phyloP scores from a whole-genome alignment of 2,329 filamentous ascomycete genomes.

The Alternaria burnsii region DNA sequence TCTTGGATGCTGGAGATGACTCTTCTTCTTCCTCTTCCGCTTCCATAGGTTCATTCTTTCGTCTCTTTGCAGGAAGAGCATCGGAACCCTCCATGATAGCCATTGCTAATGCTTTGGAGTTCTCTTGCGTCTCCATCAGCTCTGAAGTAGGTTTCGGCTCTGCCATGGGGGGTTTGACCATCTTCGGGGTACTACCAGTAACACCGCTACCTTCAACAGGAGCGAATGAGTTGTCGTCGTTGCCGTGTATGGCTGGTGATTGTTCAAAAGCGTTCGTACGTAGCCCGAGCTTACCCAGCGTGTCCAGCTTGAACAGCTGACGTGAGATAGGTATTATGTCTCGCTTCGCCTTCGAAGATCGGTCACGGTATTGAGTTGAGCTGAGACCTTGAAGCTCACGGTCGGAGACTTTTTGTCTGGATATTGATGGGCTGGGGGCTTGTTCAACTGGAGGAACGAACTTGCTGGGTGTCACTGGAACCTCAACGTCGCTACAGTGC shows the following conservation, averaged over 20 bases:
- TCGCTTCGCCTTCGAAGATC: not conserved
- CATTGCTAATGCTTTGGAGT: not conserved
- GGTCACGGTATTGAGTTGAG: not conserved
- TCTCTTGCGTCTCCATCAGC: not conserved
- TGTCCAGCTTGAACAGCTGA: not conserved
- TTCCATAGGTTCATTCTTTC: not conserved
- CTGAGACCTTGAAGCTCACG: not conserved
- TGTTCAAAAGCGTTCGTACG: not conserved
- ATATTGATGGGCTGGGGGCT: not conserved
- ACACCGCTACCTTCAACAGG: not conserved
- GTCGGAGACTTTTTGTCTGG: not conserved
- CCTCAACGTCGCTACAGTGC: not conserved
- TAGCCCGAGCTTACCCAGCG: not conserved
- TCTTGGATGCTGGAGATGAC: accelerated
- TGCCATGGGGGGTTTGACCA: not conserved
- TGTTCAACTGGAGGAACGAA: not conserved
- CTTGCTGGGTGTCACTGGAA: not conserved
- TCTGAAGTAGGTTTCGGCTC: not conserved
- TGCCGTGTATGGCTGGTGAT: not conserved
- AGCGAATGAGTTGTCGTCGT: not conserved
- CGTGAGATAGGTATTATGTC: not conserved
- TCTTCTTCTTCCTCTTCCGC: not conserved
- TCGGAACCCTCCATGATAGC: not conserved
- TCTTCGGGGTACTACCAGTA: not conserved
- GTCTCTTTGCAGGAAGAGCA: not conserved